Percentiles rank a stretch among this genome's conserved stretches.
Evolutionary conservation across 495 filamentous ascomycete genomes (phyloP).

Genomic region (Penicillium maclennaniae): DNA sequence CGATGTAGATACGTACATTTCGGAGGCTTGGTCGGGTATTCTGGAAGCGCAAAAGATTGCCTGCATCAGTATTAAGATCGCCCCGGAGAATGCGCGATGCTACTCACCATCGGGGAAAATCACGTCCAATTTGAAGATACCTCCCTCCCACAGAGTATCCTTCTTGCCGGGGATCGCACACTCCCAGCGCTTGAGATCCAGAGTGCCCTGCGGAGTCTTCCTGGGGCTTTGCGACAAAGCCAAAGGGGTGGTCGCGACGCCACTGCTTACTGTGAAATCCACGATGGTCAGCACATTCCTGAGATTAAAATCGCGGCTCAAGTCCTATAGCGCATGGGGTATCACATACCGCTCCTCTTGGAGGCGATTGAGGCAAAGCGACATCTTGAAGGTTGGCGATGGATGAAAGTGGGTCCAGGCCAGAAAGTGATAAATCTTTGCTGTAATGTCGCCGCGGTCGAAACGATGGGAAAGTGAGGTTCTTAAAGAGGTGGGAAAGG

Average conservation of each 20-base stretch:
- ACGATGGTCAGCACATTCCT: slow-evolving; percentile 14
- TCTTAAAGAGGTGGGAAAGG: not conserved
- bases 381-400: slow-evolving; percentile 51
- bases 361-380: slow-evolving; percentile 81
- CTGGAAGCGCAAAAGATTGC: slow-evolving; percentile 43
- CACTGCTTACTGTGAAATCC: slow-evolving; percentile 74
- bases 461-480: not conserved
- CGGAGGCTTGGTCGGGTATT: slow-evolving; percentile 97
- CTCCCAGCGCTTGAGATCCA: slow-evolving; percentile 94
- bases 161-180: slow-evolving; percentile 95
- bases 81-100: slow-evolving; percentile 8
- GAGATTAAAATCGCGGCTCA: not conserved
- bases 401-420: not conserved
- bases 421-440: not conserved
- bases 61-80: slow-evolving; percentile 12
- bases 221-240: slow-evolving; percentile 88
- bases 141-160: slow-evolving; percentile 94
- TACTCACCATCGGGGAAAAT: slow-evolving; percentile 89
- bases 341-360: slow-evolving; percentile 78
- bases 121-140: slow-evolving; percentile 89
- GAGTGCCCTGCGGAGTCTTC: slow-evolving; percentile 70
- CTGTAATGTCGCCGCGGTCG: not conserved
- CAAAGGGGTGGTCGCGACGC: slow-evolving; percentile 95
- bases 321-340: not conserved
- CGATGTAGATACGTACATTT: slow-evolving; percentile 68